phyloP scores from a whole-genome alignment of 495 filamentous ascomycete species.

The Platismatia glauca region DNA sequence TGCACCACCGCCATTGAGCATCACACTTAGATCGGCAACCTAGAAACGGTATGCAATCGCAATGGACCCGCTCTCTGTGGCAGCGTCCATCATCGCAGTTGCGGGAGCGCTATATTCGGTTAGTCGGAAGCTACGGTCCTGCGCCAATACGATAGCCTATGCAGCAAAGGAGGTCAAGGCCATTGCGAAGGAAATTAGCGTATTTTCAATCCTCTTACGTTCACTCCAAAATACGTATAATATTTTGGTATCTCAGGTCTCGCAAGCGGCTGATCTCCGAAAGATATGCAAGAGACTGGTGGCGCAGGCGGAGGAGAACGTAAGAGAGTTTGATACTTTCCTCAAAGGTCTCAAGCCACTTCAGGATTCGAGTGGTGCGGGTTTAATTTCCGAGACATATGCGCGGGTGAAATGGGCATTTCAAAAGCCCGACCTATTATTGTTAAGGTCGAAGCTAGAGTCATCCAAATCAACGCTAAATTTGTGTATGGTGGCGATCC shows the following conservation, averaged over 20 bases:
- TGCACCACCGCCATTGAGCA: not conserved
- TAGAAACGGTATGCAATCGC: not conserved
- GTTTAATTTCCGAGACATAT: not conserved
- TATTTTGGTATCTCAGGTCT: not conserved
- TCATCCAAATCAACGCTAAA: not conserved
- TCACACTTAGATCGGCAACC: not conserved
- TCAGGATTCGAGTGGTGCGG: too few relatives aligned
- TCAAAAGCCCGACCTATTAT: not conserved
- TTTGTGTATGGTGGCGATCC: not conserved
- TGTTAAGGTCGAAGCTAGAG: not conserved
- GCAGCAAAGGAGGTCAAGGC: not conserved
- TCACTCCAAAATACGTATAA: not conserved
- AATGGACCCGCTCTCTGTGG: not conserved
- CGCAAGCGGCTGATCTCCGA: not conserved
- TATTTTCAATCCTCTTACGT: not conserved
- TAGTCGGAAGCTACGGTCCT: not conserved
- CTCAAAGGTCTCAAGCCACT: not conserved
- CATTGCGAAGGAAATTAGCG: not conserved
- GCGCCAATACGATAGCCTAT: not conserved
- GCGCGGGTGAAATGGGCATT: not conserved
- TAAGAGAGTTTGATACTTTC: not conserved
- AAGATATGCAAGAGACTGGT: not conserved
- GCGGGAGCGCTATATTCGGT: not conserved
- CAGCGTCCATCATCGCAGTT: not conserved
- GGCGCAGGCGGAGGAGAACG: not conserved